These are phyloP conservation scores for Cylindrotheca fusiformis DNA, from an alignment of 108 stramenopile genomes.

Conservation along the genomic window DNA sequence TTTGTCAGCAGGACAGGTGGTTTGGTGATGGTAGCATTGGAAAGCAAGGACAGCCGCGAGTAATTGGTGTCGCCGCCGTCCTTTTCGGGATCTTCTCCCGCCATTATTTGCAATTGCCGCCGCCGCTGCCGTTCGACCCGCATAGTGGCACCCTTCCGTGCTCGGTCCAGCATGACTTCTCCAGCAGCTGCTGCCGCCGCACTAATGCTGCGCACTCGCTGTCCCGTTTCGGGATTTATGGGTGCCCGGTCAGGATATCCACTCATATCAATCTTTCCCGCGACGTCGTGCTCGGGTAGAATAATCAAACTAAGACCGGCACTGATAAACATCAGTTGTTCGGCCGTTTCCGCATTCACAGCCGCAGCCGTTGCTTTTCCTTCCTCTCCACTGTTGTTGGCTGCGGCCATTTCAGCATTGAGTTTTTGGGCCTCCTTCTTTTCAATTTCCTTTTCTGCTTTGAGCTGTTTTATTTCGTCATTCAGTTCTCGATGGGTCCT, in stretches of 20 bases:
- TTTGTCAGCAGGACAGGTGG: background rate
- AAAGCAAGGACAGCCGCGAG: background rate
- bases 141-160: conserved; percentile 41
- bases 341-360: conserved; percentile 44
- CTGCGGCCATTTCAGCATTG: conserved; percentile 22
- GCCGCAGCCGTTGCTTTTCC: background rate
- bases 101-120: conserved; percentile 9
- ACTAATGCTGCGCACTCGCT: conserved; percentile 51
- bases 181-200: conserved; percentile 66
- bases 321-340: conserved; percentile 54
- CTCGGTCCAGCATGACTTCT: conserved; percentile 66
- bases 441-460: conserved; percentile 61
- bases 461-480: conserved; percentile 21
- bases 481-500: conserved; percentile 15
- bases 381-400: background rate
- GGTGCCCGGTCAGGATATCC: conserved; percentile 43
- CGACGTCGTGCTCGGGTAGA: conserved; percentile 46
- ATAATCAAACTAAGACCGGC: conserved; percentile 67
- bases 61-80: background rate
- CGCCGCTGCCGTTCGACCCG: conserved; percentile 34
- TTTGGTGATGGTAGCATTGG: background rate
- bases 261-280: conserved; percentile 28
- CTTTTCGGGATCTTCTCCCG: background rate
- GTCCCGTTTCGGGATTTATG: conserved; percentile 47
- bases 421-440: conserved; percentile 54